These are phyloP conservation scores for Lentithecium fluviatile DNA, from an alignment of 495 filamentous ascomycete species.

Conservation along the genomic window DNA sequence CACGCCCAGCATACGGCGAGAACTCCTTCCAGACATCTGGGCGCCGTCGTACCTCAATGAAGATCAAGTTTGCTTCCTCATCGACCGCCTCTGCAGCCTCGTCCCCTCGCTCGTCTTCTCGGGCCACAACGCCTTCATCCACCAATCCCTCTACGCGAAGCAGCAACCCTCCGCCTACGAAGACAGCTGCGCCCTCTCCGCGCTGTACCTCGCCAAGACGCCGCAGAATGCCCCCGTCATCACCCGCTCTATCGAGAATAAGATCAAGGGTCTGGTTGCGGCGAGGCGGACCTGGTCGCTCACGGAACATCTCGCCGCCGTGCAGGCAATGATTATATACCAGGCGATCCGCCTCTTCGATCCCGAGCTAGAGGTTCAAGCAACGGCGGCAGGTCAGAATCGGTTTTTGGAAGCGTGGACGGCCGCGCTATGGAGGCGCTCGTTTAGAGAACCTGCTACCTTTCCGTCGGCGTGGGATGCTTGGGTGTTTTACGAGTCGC, in stretches of 20 bases:
- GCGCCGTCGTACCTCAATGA: slow-evolving; percentile 11
- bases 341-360: slow-evolving; percentile 33
- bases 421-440: slow-evolving; percentile 25
- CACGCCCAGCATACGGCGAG: not conserved
- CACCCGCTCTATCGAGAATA: slow-evolving; percentile 7
- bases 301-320: slow-evolving; percentile 24
- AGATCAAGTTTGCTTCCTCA: slow-evolving; percentile 2
- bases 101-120: slow-evolving; percentile 15
- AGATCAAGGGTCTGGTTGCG: slow-evolving; percentile 9
- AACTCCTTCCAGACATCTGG: slow-evolving; percentile 22
- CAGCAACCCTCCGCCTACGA: slow-evolving; percentile 14
- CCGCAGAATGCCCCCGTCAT: slow-evolving; percentile 12
- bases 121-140: slow-evolving; percentile 23
- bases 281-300: slow-evolving; percentile 9
- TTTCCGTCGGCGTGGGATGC: slow-evolving; percentile 2
- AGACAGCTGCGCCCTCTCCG: slow-evolving; percentile 20
- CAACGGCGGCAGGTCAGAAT: slow-evolving; percentile 10
- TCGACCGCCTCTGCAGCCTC: slow-evolving; percentile 8
- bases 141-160: slow-evolving; percentile 10
- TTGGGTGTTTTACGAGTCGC: slow-evolving; percentile 30
- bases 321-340: slow-evolving; percentile 32
- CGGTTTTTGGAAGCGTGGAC: slow-evolving; percentile 23
- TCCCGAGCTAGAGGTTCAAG: slow-evolving; percentile 7
- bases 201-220: slow-evolving; percentile 23
- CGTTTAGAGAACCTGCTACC: slow-evolving; percentile 11